A percentile compares a stretch with the other conserved stretches of the same genome.
Evolutionary conservation across 805 yeast species (phyloP).

Genomic region (Candida andamanensis): DNA sequence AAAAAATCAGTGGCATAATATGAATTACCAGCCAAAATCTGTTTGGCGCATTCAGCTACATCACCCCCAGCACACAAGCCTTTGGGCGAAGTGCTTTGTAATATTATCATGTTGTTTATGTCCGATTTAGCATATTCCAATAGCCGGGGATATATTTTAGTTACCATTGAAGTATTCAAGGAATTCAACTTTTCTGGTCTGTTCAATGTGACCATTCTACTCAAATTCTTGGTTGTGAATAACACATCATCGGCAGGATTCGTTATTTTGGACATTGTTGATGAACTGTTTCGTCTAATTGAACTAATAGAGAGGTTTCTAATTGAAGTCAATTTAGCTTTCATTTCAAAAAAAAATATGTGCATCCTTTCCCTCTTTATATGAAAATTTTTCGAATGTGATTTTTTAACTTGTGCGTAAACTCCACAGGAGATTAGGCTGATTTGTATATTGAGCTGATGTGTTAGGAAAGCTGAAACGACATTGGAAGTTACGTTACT

Average conservation of each 20-base stretch:
- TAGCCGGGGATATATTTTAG: constrained; percentile 65
- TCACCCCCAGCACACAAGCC: constrained; percentile 97
- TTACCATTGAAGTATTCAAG: constrained; percentile 69
- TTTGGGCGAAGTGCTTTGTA: constrained; percentile 60
- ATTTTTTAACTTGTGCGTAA: no score
- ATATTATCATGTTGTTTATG: constrained; percentile 57
- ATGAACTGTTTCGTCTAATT: no score
- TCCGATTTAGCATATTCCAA: constrained; percentile 70
- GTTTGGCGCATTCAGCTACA: constrained; percentile 71
- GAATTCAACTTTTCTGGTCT: constrained; percentile 84
- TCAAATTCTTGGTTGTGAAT: constrained; percentile 55
- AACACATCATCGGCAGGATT: constrained; percentile 46
- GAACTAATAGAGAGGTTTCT: no score
- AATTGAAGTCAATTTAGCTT: no score
- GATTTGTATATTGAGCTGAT: no score
- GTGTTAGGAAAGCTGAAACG: no score
- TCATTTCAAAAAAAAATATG: no score
- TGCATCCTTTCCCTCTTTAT: no score
- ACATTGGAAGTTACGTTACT: no score
- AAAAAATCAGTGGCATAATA: constrained; percentile 60
- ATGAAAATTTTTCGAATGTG: no score
- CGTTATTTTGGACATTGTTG: constrained; percentile 1
- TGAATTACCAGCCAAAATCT: constrained; percentile 45
- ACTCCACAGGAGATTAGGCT: no score
- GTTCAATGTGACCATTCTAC: constrained; percentile 72